Evolutionary conservation across 1,139 yeast species (phyloP), one percentile per base, ranked within the genome.

Genomic region (Ogataea hybrid): DNA sequence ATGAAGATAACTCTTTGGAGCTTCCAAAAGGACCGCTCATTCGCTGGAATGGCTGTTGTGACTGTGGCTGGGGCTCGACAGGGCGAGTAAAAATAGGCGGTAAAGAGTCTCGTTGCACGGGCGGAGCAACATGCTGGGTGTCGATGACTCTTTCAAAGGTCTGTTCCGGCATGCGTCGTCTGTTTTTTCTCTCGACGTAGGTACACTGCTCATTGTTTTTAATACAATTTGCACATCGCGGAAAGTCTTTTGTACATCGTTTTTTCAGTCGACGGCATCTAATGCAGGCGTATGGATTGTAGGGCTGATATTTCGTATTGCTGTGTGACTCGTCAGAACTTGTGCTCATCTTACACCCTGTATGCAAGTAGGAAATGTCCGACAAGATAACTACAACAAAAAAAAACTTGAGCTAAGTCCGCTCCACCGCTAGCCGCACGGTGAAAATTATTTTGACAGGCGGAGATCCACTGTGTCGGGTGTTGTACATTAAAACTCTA

Each of bases 181-280:
- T 67, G 59, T 54, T 64, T 52, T 60, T 71, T 52, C 61, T 67
- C 56, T 61, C 77, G 3, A 73, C 68, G 50, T 75, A 76, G 16
- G 59, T 62, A 54, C 81, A 76, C 3, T 37, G 38, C 39, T 62
- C 68, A 4, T 62, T 59, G 3, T 69, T 67, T 44, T 63, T 68
- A 11, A 42, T 45, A 50, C 81, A 76, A 47, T 70, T 71, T 8
- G 51, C 43, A 48, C 81, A 75, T n/a, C 54, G 61, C 0, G 79
- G 78, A 2, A 61, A 44, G 15, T 66, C 64, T 48, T 71, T 70
- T 2, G 74, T 63, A 52, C 81, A 76, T 50, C 70, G 72, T 55
- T 73, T 74, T 59, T 76, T 75, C 35, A 73, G 57, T 35, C 66
- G 59, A 39, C 79, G 57, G 50, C 75, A 68, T 42, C 75, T 53